Base-by-base conservation (phyloP, 768 basidiomycete genomes). In the Tylopilus vinaceipallidus region DNA sequence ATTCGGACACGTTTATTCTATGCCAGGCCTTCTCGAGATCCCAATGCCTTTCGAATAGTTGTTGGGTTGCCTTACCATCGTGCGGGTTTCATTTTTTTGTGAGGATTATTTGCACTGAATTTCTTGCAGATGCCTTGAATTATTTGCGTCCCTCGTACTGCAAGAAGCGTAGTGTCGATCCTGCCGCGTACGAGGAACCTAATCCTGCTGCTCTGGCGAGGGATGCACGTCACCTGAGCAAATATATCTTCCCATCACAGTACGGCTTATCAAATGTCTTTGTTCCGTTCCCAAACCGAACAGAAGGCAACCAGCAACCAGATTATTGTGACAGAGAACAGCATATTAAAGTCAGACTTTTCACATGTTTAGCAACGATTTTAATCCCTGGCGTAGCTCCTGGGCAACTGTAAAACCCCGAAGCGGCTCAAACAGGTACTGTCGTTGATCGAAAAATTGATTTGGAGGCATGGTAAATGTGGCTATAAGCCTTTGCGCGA, bases 161-260 rank as follows among this genome's bases (percentile, higher is more conserved):
- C 45, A 68, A 60, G 49, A 68, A 66, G 23, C 53, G 63, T 13
- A 66, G 52, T 23, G 44, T 50, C 17, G 49, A 64, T 39, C 63
- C 63, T 34, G 63, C 56, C 5, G 51, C 52, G 3, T 74, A 70
- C 47, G 57, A 68, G 2, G 77, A 81, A 29, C 75, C 74, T 1
- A 78, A 82, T 53, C 70, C 73, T 22, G 71, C 69, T 9, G 61
- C 70, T 50, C 78, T 78, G 56, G 73, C 71, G 37, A 74, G 74
- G 33, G 65, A 80, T 33, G 77, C 79, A 1, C 76, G 86, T 34
- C 83, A 83, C 54, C 68, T 92, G 1, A 76, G 86, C 29, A 94
- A 93, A 69, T 86, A 92, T 59, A 72, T 98, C 2, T 95, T 98
- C 59, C 84, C 93, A 9, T 75, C 84, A 34, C 88, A 93, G 57